phyloP scores from a whole-genome alignment of 139 green algal species.

The Protoeuglena noctilucae region DNA sequence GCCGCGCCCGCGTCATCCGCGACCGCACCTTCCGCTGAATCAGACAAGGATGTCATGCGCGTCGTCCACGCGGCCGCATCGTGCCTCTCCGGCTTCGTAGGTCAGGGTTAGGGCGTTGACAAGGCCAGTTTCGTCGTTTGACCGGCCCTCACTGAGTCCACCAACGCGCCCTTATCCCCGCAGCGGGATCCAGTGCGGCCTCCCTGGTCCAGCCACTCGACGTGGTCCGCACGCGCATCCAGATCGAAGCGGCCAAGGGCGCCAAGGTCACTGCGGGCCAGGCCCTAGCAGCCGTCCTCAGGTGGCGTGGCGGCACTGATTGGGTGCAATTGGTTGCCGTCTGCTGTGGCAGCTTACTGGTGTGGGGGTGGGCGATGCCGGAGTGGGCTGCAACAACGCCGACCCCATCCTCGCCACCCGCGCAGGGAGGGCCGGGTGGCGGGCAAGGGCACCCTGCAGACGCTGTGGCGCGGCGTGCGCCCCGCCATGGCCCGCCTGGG shows the following conservation, averaged over 20 bases:
- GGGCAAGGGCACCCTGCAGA: background rate
- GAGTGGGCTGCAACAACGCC: background rate
- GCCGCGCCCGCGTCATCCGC: too few species aligned
- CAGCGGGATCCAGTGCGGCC: too few species aligned
- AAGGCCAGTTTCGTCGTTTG: too few species aligned
- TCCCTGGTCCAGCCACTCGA: constrained; percentile 53
- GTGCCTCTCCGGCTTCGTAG: too few species aligned
- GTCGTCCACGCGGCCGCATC: too few species aligned
- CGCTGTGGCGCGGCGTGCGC: constrained; percentile 32
- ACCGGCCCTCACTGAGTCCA: too few species aligned
- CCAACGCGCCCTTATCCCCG: too few species aligned
- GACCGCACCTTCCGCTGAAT: too few species aligned
- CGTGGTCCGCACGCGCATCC: constrained; percentile 69
- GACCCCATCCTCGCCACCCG: constrained; percentile 2
- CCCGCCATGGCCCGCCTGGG: constrained; percentile 54
- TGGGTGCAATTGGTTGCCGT: background rate
- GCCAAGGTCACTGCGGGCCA: constrained; percentile 3
- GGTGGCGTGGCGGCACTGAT: background rate
- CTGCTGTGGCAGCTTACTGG: too few species aligned
- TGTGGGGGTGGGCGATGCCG: background rate
- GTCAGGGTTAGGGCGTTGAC: too few species aligned
- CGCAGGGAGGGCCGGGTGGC: background rate
- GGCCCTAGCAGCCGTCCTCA: background rate
- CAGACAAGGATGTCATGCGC: too few species aligned
- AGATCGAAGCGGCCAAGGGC: constrained; percentile 43